Evolutionary conservation across 768 basidiomycete genomes (phyloP).

Genomic region (Dentipellis sp.): DNA sequence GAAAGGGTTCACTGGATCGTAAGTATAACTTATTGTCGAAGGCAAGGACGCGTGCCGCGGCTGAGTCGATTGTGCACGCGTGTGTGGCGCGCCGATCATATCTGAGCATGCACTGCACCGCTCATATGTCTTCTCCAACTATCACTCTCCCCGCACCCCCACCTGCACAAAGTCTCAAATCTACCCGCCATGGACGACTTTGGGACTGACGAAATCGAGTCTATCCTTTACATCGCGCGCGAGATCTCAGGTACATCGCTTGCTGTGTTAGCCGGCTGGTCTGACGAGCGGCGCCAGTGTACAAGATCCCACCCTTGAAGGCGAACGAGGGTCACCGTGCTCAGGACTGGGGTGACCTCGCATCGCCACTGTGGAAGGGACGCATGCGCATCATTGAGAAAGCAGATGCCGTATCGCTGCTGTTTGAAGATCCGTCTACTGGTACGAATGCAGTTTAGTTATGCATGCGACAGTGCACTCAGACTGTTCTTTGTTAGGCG

Average conservation of each 20-base stretch:
- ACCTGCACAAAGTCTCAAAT: not conserved
- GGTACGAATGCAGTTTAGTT: constrained; percentile 36
- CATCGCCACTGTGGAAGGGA: constrained; percentile 84
- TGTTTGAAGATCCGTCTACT: constrained; percentile 73
- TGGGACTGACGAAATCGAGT: constrained; percentile 74
- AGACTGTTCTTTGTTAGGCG: constrained; percentile 32
- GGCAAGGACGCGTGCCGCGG: not conserved
- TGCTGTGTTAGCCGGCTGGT: constrained; percentile 6
- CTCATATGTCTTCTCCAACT: not conserved
- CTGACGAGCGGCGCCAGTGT: constrained; percentile 43
- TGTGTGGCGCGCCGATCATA: not conserved
- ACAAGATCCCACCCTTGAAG: constrained; percentile 83
- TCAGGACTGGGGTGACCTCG: constrained; percentile 86
- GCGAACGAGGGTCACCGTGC: constrained; percentile 87
- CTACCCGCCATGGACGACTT: constrained; percentile 37
- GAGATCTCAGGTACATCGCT: constrained; percentile 71
- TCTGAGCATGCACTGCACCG: not conserved
- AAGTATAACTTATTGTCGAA: not conserved
- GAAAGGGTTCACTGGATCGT: not conserved
- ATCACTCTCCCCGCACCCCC: not conserved
- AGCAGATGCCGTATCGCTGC: constrained; percentile 53
- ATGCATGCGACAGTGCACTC: no score
- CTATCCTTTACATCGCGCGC: constrained; percentile 80
- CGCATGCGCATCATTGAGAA: constrained; percentile 79
- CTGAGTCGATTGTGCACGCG: not conserved